Evolutionary conservation across 1,139 yeast species (phyloP).

Genomic region (Candida sojae): DNA sequence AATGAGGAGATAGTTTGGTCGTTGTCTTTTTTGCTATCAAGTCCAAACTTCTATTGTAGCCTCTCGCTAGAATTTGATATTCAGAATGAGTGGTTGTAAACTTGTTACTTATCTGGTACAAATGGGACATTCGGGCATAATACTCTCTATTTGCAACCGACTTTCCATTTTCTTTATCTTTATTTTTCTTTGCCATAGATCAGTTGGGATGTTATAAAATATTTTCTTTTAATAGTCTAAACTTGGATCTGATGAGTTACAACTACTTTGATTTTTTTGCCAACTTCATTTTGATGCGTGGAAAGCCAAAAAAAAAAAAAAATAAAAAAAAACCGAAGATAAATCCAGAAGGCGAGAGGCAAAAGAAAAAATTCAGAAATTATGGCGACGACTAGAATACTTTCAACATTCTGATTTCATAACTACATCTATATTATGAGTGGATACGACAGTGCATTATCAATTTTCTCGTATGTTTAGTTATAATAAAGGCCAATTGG

Average conservation of each 20-base stretch:
- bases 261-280: too few species aligned
- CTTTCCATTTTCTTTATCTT: slow-evolving; percentile 19
- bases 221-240: too few species aligned
- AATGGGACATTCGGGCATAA: slow-evolving; percentile 55
- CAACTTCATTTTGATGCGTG: background rate
- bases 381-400: background rate
- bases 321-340: background rate
- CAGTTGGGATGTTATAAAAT: background rate
- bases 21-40: slow-evolving; percentile 65
- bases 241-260: too few species aligned
- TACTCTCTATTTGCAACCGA: slow-evolving; percentile 58
- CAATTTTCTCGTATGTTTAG: slow-evolving; percentile 84
- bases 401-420: background rate
- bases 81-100: slow-evolving; percentile 18
- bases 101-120: slow-evolving; percentile 51
- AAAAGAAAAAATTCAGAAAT: background rate
- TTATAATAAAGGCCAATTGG: too few species aligned
- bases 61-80: slow-evolving; percentile 44
- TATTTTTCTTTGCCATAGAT: slow-evolving; percentile 2
- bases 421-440: slow-evolving; percentile 51
- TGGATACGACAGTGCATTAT: slow-evolving; percentile 99
- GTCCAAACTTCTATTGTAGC: slow-evolving; percentile 47
- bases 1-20: slow-evolving; percentile 56
- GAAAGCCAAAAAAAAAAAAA: background rate
- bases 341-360: slow-evolving; percentile 2